These are phyloP conservation scores for Leccinum longicurvipes DNA, from an alignment of 768 basidiomycete genomes.

Conservation along the genomic window DNA sequence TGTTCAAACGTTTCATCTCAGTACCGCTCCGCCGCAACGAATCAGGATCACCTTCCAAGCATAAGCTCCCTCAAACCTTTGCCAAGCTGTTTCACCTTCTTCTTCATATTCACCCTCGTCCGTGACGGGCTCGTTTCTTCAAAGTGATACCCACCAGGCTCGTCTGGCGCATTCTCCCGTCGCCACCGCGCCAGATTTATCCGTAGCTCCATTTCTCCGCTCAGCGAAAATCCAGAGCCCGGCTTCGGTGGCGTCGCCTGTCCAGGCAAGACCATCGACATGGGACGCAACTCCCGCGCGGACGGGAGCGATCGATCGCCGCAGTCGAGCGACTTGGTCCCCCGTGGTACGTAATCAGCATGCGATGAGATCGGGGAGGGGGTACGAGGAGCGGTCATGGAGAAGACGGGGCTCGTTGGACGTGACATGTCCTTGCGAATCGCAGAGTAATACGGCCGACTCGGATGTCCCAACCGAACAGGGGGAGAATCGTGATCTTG, in stretches of 20 bases:
- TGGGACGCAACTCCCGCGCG: slow-evolving; percentile 22
- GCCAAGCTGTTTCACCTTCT: slow-evolving; percentile 28
- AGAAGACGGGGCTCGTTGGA: slow-evolving; percentile 34
- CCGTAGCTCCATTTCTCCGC: slow-evolving; percentile 56
- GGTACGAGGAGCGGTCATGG: slow-evolving; percentile 23
- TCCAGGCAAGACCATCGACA: slow-evolving; percentile 27
- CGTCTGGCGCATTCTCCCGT: slow-evolving; percentile 28
- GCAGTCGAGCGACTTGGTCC: slow-evolving; percentile 33
- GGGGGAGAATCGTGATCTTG: slow-evolving; percentile 20
- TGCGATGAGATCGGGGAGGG: slow-evolving; percentile 27
- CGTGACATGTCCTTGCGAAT: slow-evolving; percentile 49
- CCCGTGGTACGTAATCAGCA: slow-evolving; percentile 23
- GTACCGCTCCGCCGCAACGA: neutral
- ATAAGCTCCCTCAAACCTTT: slow-evolving; percentile 31
- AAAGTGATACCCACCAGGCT: slow-evolving; percentile 32
- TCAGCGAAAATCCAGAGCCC: slow-evolving; percentile 49
- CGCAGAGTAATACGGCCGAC: slow-evolving; percentile 52
- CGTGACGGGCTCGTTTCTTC: slow-evolving; percentile 24
- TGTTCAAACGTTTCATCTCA: neutral
- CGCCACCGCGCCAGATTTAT: slow-evolving; percentile 48
- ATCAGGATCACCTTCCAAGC: slow-evolving; percentile 23
- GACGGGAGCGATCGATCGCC: slow-evolving; percentile 20
- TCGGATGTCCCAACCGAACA: slow-evolving; percentile 48
- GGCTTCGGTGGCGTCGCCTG: slow-evolving; percentile 15
- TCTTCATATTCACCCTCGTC: slow-evolving; percentile 21